Evolutionary conservation across 2,329 filamentous ascomycete species (phyloP), one percentile per base, ranked within the genome.

Genomic region (Sclerotinia glacialis): DNA sequence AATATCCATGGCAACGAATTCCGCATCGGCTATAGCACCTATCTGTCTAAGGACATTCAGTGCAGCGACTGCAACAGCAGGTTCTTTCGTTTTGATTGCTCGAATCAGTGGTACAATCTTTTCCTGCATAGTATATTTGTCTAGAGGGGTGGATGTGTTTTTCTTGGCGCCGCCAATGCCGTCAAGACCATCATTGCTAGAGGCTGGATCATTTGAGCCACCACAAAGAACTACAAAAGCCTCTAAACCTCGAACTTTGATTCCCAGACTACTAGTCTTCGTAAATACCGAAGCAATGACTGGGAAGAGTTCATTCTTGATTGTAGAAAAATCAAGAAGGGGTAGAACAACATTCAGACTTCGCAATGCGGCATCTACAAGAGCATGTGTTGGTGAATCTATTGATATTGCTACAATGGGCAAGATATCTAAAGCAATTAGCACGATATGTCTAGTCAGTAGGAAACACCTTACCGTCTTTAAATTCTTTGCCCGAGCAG

Each of bases 121-220:
- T 76, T 99, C 95, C 77, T 99, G 95, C 80, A 99, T 94, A 0
- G 95, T 98, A 75, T 95, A 98, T 77, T 98, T 98, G 80, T 99
- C 95, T 37, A 99, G 81, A 3, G 94, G 93, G 2, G 88, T 92
- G 0, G 89, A 89, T 0, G 86, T 90, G 4, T 84, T 85, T 67
- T 85, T 83, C 74, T 85, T 86, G 60, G 74, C 75, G 40, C 85
- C 81, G 63, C 81, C 76, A 75, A 93, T 81, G 0, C 92, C 93
- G 71, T 92, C 89, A 3, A 97, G 82, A 5, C 92, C 93, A 76
- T 95, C 92, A 56, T 85, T 81, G 50, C 80, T 80, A 1, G 79
- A 77, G 1, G 79, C 79, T 42, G 79, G 77, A 67, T 85, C 82
- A 23, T 81, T 78, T 7, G 85, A 83, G 5, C 93, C 94, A 42